Conservation (phyloP, 2,329 filamentous ascomycete genomes). For the Alternaria sp. region DNA sequence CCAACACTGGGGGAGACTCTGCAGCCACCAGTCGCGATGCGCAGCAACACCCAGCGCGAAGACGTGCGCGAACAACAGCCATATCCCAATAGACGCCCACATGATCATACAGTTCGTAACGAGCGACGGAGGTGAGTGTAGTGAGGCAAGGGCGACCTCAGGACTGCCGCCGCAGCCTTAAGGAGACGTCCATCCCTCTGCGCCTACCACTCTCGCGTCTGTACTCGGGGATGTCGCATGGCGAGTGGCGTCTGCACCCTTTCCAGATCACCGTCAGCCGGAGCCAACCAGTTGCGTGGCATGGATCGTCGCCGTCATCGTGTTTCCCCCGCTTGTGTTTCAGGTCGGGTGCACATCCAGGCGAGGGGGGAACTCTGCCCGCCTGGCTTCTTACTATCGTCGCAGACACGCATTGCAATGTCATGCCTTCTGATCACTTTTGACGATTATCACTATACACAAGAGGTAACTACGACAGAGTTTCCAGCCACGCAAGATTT, state of each 20-base stretch:
- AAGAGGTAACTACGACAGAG: too few species aligned
- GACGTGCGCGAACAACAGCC: slow-evolving; percentile 4
- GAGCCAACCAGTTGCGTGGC: slow-evolving; percentile 6
- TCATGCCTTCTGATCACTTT: background rate
- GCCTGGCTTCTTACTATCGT: background rate
- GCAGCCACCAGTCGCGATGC: slow-evolving; percentile 26
- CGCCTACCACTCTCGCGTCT: background rate
- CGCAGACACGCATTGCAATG: background rate
- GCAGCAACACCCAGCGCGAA: slow-evolving; percentile 4
- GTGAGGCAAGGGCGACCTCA: background rate
- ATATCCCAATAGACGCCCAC: slow-evolving; percentile 2
- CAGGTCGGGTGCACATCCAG: background rate
- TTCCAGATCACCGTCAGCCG: background rate
- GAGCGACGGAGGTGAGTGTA: background rate
- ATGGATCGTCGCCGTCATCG: slow-evolving; percentile 6
- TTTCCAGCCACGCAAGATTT: background rate
- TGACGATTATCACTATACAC: background rate
- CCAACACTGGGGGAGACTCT: slow-evolving; percentile 29
- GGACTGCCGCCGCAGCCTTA: background rate
- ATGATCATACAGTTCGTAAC: background rate
- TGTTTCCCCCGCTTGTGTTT: slow-evolving; percentile 14
- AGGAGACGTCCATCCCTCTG: background rate
- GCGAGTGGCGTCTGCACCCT: slow-evolving; percentile 2
- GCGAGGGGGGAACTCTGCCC: background rate
- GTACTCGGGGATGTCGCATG: background rate